phyloP scores from a whole-genome alignment of 1,284 basidiomycete species.

The Caloboletus firmus region DNA sequence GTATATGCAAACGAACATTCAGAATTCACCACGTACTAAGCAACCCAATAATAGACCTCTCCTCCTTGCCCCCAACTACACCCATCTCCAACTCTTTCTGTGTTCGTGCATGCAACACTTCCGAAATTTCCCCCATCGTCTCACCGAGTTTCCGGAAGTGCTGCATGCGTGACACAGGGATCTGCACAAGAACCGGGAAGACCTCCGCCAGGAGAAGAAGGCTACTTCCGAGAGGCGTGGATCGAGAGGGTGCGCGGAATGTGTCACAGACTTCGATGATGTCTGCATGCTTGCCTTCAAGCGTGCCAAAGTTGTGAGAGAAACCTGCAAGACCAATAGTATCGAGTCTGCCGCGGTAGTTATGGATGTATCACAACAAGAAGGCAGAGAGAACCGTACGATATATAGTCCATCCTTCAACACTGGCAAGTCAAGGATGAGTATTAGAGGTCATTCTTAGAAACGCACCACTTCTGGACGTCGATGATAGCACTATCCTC shows the following conservation, averaged over 20 bases:
- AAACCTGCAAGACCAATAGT: slow-evolving; percentile 49
- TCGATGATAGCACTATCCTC: slow-evolving; percentile 42
- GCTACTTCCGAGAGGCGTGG: slow-evolving; percentile 29
- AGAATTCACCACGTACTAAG: slow-evolving; percentile 12
- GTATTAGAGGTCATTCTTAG: too few species aligned
- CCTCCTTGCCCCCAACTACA: not conserved
- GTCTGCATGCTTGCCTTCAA: slow-evolving; percentile 43
- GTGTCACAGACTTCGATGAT: slow-evolving; percentile 47
- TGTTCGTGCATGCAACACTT: not conserved
- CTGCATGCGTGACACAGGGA: not conserved
- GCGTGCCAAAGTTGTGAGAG: slow-evolving; percentile 32
- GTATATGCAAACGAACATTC: too few species aligned
- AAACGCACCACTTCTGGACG: slow-evolving; percentile 39
- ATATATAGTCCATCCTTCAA: slow-evolving; percentile 46
- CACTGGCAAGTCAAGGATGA: not conserved
- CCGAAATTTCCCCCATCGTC: not conserved
- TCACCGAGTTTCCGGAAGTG: not conserved
- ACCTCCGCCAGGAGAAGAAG: slow-evolving; percentile 42
- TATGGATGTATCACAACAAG: not conserved
- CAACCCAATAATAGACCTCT: slow-evolving; percentile 36
- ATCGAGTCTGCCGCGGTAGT: slow-evolving; percentile 35
- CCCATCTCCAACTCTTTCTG: not conserved
- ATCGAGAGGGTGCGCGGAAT: slow-evolving; percentile 16
- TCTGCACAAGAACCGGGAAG: slow-evolving; percentile 41
- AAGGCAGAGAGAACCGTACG: slow-evolving; percentile 32